These are phyloP conservation scores for Chaetothyriales sp. DNA, from an alignment of 2,329 filamentous ascomycete genomes.

Conservation along the genomic window DNA sequence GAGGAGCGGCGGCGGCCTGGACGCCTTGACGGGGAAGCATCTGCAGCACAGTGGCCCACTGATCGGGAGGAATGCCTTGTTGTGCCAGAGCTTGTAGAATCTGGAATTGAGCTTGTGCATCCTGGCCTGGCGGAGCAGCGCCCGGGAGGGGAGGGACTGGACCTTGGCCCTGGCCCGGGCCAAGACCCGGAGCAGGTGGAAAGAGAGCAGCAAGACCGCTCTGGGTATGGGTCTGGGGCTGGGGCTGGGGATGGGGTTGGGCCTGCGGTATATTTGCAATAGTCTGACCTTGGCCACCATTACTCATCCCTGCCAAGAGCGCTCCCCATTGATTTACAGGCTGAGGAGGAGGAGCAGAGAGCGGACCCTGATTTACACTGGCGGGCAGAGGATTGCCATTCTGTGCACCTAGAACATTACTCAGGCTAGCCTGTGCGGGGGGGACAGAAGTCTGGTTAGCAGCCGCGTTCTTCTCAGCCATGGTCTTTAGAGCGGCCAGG, in stretches of 20 bases:
- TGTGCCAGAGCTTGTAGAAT: conserved; percentile 62
- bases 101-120: conserved; percentile 57
- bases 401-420: conserved; percentile 38
- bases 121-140: conserved; percentile 23
- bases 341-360: conserved; percentile 34
- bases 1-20: conserved; percentile 26
- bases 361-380: conserved; percentile 31
- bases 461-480: conserved; percentile 63
- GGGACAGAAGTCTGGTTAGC: conserved; percentile 31
- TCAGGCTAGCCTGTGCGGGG: conserved; percentile 28
- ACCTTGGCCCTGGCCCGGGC: conserved; percentile 20
- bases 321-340: conserved; percentile 47
- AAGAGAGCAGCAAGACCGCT: conserved; percentile 33
- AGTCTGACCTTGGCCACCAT: conserved; percentile 27
- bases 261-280: conserved; percentile 19
- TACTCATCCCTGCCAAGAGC: conserved; percentile 34
- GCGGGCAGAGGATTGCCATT: conserved; percentile 29
- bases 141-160: conserved; percentile 17
- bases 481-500: conserved; percentile 64
- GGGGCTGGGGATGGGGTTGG: conserved; percentile 13
- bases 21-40: conserved; percentile 33
- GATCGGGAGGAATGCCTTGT: conserved; percentile 63
- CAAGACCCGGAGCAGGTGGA: conserved; percentile 21
- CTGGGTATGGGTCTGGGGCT: neutral
- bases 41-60: conserved; percentile 50